Percentiles rank a stretch among this genome's conserved stretches.
Evolutionary conservation across 2,329 filamentous ascomycete genomes (phyloP).

Genomic region (Stylonectria norvegica): DNA sequence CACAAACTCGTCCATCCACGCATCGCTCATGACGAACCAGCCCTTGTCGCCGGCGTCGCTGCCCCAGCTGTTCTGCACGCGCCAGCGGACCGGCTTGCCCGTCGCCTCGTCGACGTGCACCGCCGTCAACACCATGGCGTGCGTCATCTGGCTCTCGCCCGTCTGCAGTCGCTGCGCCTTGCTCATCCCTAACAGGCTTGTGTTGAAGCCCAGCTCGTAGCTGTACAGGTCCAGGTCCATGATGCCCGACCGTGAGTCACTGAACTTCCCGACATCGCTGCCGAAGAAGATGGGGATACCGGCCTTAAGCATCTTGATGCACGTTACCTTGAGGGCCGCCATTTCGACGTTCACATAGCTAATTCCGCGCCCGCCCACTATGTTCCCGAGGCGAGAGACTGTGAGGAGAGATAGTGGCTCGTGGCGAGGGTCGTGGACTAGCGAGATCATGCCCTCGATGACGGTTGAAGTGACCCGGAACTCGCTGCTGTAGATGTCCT

Average conservation of each 20-base stretch:
- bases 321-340: conserved; percentile 65
- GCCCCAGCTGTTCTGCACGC: conserved; percentile 86
- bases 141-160: conserved; percentile 80
- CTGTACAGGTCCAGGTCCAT: conserved; percentile 78
- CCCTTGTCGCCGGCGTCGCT: conserved; percentile 67
- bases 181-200: conserved; percentile 66
- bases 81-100: conserved; percentile 69
- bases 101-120: conserved; percentile 68
- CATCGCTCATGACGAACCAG: conserved; percentile 86
- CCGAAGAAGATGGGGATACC: conserved; percentile 86
- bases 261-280: conserved; percentile 81
- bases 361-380: conserved; percentile 71
- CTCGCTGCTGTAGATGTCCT: conserved; percentile 59
- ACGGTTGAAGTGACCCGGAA: conserved; percentile 57
- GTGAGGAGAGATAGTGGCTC: conserved; percentile 68
- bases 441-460: conserved; percentile 69
- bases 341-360: conserved; percentile 84
- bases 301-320: conserved; percentile 72
- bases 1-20: conserved; percentile 75
- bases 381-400: conserved; percentile 75
- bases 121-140: conserved; percentile 86
- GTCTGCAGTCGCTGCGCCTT: conserved; percentile 73
- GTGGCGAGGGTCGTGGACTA: conserved; percentile 84
- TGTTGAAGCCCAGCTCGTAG: conserved; percentile 81
- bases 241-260: conserved; percentile 63